A percentile compares a stretch with the other conserved stretches of the same genome.
Conservation (phyloP, 176 grass and related monocot species). For the Oryza longistaminata region DNA sequence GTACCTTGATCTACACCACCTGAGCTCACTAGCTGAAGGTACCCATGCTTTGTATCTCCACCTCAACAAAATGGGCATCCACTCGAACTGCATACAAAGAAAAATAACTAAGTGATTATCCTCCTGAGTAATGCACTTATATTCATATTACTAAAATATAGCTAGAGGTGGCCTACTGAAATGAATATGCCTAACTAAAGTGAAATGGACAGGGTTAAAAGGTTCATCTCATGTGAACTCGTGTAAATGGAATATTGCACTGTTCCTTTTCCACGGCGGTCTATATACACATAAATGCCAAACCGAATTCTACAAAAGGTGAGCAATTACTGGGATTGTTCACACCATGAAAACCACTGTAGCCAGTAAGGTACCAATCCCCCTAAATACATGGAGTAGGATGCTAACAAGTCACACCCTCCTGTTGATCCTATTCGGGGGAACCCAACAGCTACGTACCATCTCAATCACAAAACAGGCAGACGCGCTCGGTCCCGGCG, state of each 20-base stretch:
- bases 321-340: slow-evolving; percentile 27
- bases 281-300: slow-evolving; percentile 30
- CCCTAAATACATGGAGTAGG: background rate
- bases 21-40: slow-evolving; percentile 35
- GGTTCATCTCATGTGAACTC: slow-evolving; percentile 35
- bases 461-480: slow-evolving; percentile 38
- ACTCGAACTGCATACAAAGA: slow-evolving; percentile 53
- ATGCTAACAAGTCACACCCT: slow-evolving; percentile 28
- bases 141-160: slow-evolving; percentile 32
- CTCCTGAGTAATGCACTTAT: background rate
- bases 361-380: slow-evolving; percentile 12
- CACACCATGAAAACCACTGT: slow-evolving; percentile 18
- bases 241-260: slow-evolving; percentile 43
- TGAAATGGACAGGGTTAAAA: slow-evolving; percentile 30
- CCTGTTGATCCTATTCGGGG: slow-evolving; percentile 19
- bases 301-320: slow-evolving; percentile 21
- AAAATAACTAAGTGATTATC: background rate
- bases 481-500: background rate
- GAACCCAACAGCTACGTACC: slow-evolving; percentile 33
- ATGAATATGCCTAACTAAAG: slow-evolving; percentile 47
- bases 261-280: slow-evolving; percentile 30
- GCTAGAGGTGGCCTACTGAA: slow-evolving; percentile 20
- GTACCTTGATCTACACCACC: slow-evolving; percentile 2
- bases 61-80: slow-evolving; percentile 45
- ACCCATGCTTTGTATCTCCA: slow-evolving; percentile 51